These are phyloP conservation scores for Nicotiana undulata DNA, from an alignment of 257 asterid species.

Conservation along the genomic window DNA sequence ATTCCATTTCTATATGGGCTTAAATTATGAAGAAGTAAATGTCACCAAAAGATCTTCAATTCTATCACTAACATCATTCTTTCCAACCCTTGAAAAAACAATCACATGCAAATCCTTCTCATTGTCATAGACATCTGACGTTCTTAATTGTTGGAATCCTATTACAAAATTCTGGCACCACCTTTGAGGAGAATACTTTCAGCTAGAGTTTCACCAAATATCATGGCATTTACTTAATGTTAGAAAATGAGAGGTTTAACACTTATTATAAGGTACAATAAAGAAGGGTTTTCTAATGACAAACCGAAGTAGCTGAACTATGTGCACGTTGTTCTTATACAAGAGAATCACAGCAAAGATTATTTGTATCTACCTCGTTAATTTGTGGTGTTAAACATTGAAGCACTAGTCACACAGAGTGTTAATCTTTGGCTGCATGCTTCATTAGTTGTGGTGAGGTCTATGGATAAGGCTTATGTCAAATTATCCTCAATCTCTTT, in stretches of 20 bases:
- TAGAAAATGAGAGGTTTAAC: background rate
- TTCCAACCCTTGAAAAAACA: background rate
- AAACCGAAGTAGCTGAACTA: background rate
- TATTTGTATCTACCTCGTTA: background rate
- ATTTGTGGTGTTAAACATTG: background rate
- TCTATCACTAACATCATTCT: background rate
- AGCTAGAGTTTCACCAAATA: background rate
- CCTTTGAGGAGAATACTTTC: background rate
- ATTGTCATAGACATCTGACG: background rate
- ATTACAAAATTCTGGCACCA: background rate
- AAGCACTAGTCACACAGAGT: background rate
- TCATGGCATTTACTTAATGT: background rate
- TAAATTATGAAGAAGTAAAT: background rate
- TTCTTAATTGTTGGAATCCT: background rate
- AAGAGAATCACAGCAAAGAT: background rate
- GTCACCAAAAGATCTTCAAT: background rate
- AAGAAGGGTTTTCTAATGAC: background rate
- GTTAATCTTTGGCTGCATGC: background rate
- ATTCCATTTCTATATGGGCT: background rate
- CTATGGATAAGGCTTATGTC: background rate
- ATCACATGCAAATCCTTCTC: background rate
- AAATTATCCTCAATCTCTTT: no score
- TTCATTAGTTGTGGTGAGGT: background rate
- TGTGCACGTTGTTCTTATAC: background rate
- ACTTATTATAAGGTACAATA: background rate